A percentile compares a stretch with the other conserved stretches of the same genome.
phyloP scores from a whole-genome alignment of 352 stramenopile genomes.

The Pythium aristosporum region DNA sequence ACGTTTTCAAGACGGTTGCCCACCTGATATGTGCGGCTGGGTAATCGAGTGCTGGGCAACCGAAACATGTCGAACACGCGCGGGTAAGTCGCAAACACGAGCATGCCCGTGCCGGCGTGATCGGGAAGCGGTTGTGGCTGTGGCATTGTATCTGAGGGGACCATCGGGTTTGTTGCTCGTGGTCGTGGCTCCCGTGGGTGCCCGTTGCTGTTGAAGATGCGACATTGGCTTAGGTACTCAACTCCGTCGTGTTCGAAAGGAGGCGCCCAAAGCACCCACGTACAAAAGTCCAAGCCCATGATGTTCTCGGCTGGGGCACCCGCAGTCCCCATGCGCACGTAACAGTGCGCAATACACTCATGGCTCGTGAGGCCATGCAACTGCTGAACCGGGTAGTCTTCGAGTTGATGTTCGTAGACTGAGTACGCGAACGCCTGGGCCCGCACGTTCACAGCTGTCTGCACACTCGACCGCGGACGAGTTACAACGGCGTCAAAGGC shows the following conservation, averaged over 20 bases:
- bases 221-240: neutral
- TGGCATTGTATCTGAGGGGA: neutral
- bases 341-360: neutral
- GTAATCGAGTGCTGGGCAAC: neutral
- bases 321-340: neutral
- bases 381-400: neutral
- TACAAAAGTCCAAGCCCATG: neutral
- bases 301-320: neutral
- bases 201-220: neutral
- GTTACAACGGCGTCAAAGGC: neutral
- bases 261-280: constrained; percentile 1
- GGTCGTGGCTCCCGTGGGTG: neutral
- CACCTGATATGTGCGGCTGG: neutral
- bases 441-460: neutral
- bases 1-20: neutral
- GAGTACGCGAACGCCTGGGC: neutral
- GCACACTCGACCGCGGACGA: neutral
- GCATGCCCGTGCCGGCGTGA: neutral
- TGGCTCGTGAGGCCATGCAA: neutral
- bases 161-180: neutral
- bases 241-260: neutral
- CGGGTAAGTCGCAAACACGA: constrained; percentile 2
- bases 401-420: neutral
- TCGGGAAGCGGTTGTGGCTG: neutral
- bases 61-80: constrained; percentile 12